A percentile compares a stretch with the other conserved stretches of the same genome.
phyloP scores from a whole-genome alignment of 2,329 filamentous ascomycete genomes.

The Helotiales sp. region DNA sequence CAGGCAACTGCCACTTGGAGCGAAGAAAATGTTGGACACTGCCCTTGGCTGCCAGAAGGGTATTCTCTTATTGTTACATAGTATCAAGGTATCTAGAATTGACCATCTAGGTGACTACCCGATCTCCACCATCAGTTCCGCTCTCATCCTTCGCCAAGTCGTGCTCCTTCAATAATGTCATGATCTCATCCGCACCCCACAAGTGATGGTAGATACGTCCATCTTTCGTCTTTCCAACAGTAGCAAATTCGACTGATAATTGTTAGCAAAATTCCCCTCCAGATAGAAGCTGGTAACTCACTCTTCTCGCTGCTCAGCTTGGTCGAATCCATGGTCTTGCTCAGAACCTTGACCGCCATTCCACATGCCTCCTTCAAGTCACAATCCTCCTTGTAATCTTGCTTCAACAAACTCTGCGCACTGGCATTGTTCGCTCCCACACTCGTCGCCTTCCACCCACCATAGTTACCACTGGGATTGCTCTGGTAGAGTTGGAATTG shows the following conservation, averaged over 20 bases:
- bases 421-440: constrained; percentile 98
- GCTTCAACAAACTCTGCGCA: constrained; percentile 95
- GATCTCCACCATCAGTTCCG: constrained; percentile 40
- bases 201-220: constrained; percentile 98
- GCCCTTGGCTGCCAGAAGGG: constrained; percentile 12
- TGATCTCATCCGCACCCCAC: constrained; percentile 97
- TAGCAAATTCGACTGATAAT: constrained; percentile 88
- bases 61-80: constrained; percentile 38
- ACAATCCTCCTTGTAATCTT: constrained; percentile 99
- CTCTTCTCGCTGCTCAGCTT: constrained; percentile 99
- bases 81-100: constrained; percentile 16
- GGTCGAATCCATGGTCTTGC: constrained; percentile 99
- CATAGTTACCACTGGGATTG: constrained; percentile 98
- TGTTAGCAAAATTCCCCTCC: constrained; percentile 27
- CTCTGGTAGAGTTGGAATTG: constrained; percentile 99
- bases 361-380: constrained; percentile 94
- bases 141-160: constrained; percentile 85
- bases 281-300: constrained; percentile 53
- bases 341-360: constrained; percentile 97
- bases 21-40: neutral
- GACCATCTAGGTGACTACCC: constrained; percentile 39
- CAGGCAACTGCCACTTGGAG: constrained; percentile 2
- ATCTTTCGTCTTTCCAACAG: constrained; percentile 91
- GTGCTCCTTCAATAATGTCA: constrained; percentile 90
- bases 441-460: constrained; percentile 98